Conservation (phyloP, 2,329 filamentous ascomycete genomes). For the Septoria petroselini region DNA sequence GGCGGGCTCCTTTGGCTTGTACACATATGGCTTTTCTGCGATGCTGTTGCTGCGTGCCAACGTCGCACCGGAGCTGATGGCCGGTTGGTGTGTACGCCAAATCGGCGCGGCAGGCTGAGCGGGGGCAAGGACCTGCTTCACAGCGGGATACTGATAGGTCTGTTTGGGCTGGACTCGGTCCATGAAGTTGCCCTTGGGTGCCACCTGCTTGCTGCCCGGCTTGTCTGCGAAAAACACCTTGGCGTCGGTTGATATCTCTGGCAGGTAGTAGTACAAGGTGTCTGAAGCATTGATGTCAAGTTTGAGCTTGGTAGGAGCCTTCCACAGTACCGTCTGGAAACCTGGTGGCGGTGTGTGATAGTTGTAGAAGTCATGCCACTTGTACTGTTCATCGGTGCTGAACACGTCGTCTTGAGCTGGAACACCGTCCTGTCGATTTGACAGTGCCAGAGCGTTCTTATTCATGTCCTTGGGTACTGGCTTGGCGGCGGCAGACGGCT, state of each 20-base stretch:
- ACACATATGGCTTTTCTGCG: constrained; percentile 38
- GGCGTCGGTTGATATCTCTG: constrained; percentile 80
- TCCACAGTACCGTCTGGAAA: constrained; percentile 43
- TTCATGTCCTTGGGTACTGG: constrained; percentile 60
- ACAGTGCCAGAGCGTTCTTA: constrained; percentile 46
- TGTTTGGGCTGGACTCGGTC: constrained; percentile 57
- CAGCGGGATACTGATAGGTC: constrained; percentile 25
- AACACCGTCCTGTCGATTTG: constrained; percentile 51
- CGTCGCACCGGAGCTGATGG: constrained; percentile 15
- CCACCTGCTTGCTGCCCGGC: constrained; percentile 58
- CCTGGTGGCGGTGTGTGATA: constrained; percentile 40
- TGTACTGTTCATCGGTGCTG: constrained; percentile 46
- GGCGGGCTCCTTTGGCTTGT: constrained; percentile 39
- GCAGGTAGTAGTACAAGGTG: constrained; percentile 85
- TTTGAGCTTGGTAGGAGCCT: constrained; percentile 56
- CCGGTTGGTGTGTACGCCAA: constrained; percentile 20
- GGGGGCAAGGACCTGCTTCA: constrained; percentile 28
- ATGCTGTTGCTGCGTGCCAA: constrained; percentile 19
- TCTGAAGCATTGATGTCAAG: constrained; percentile 70
- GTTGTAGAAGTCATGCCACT: constrained; percentile 68
- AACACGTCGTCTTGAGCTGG: constrained; percentile 49
- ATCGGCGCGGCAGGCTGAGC: constrained; percentile 23
- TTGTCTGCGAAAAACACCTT: constrained; percentile 89
- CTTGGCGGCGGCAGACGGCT: constrained; percentile 69
- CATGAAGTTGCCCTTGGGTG: constrained; percentile 68